Evolutionary conservation across 2,329 filamentous ascomycete species (phyloP), one percentile per base, ranked within the genome.

Genomic region (Fusarium papillatum): DNA sequence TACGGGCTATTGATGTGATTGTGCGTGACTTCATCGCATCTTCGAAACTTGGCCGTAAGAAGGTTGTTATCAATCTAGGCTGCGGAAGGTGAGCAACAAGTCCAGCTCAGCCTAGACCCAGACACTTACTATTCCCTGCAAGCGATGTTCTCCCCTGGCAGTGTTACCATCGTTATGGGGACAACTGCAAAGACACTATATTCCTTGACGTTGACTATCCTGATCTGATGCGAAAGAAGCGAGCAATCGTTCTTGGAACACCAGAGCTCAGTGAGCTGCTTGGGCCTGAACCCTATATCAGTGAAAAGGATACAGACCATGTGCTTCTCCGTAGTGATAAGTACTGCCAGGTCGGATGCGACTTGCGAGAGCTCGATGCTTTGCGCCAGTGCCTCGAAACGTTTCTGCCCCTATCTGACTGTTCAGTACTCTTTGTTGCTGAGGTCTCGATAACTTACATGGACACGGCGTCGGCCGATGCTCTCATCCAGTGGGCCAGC

Each of bases 391-490:
- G 91, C 6, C 84, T 98, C 29, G 87, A 88, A 22, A 84, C 84
- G 14, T 87, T 93, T 55, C 81, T 95, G 3, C 86, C 93, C 46
- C 81, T 93, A 19, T 81, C 88, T 2, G 85, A 90, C 10, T 91
- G 90, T 70, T 87, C 89, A 4, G 89, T 98, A 3, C 86, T 98
- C 29, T 98, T 97, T 79, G 90, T 95, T 31, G 95, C 95, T 1
- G 96, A 98, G 84, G 95, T 98, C 17, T 97, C 95, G 5, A 91
- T 98, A 48, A 97, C 95, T 1, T 98, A 98, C 79, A 97, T 98
- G 95, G 92, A 95, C 68, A 90, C 91, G 4, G 83, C 89, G 26
- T 92, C 91, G 48, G 92, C 95, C 8, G 93, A 98, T 85, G 87
- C 89, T 19, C 87, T 98, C 11, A 92, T 98, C 36, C 82, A 88